Evolutionary conservation across 441 rosid species (phyloP).

Genomic region (Corymbia calophylla): DNA sequence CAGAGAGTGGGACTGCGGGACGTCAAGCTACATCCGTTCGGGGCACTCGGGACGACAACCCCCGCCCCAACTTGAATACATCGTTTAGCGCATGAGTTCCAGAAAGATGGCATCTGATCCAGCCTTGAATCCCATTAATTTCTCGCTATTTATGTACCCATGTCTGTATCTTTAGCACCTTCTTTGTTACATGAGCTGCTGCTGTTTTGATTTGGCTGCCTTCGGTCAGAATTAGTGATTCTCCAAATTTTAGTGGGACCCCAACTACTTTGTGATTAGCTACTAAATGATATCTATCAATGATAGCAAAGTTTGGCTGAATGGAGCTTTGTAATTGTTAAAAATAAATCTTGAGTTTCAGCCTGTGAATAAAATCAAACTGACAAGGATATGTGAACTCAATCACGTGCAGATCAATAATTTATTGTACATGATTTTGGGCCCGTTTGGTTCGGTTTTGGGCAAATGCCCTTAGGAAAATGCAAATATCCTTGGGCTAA

Average conservation of each 20-base stretch:
- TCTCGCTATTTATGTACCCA: background rate
- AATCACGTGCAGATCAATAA: too few species aligned
- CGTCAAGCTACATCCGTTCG: background rate
- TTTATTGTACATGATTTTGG: too few species aligned
- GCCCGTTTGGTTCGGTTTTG: too few species aligned
- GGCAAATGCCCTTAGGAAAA: too few species aligned
- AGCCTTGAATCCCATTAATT: background rate
- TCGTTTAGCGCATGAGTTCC: rapidly evolving
- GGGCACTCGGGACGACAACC: background rate
- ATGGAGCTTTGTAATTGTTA: background rate
- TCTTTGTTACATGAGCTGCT: background rate
- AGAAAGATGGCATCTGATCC: background rate
- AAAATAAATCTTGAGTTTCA: too few species aligned
- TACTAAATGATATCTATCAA: background rate
- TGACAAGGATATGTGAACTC: too few species aligned
- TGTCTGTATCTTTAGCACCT: background rate
- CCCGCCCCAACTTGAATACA: background rate
- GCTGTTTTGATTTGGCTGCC: background rate
- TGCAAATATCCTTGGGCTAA: too few species aligned
- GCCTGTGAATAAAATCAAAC: too few species aligned
- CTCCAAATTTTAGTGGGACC: background rate
- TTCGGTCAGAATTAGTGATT: background rate
- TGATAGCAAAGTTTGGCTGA: background rate
- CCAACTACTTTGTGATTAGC: background rate
- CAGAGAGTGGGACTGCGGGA: background rate